Percentiles rank a stretch among this genome's conserved stretches.
Conservation (phyloP, 108 stramenopile genomes). For the Nannochloropsis salina region DNA sequence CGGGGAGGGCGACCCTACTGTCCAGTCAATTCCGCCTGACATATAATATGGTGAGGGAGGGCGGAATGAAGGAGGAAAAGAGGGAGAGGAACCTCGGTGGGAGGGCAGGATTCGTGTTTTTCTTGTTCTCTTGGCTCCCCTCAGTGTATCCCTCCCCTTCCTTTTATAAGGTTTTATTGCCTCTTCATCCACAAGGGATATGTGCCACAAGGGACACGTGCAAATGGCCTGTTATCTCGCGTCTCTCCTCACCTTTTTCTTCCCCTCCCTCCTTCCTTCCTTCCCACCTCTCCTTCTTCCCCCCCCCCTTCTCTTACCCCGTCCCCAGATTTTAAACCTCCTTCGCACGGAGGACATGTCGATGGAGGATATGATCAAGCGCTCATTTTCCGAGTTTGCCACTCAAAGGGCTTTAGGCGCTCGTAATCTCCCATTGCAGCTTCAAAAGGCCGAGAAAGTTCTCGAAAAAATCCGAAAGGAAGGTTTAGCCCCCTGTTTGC, state of each 20-base stretch:
- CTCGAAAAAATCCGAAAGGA: slow-evolving; percentile 62
- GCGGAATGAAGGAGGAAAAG: not conserved
- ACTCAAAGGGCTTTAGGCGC: slow-evolving; percentile 83
- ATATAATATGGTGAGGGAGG: slow-evolving; percentile 72
- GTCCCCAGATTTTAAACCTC: slow-evolving; percentile 68
- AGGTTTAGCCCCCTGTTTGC: slow-evolving; percentile 58
- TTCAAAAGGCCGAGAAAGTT: slow-evolving; percentile 61
- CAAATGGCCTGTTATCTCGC: too few species aligned
- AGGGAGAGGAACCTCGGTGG: not conserved
- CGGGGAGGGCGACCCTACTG: slow-evolving; percentile 76
- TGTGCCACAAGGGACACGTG: too few species aligned
- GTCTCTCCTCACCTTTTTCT: not conserved
- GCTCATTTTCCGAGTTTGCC: slow-evolving; percentile 79
- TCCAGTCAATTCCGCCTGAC: slow-evolving; percentile 85
- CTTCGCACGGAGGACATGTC: slow-evolving; percentile 85
- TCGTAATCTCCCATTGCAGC: slow-evolving; percentile 76
- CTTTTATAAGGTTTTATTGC: too few species aligned
- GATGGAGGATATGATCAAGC: slow-evolving; percentile 93
- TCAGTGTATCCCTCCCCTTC: too few species aligned
- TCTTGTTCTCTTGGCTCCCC: too few species aligned
- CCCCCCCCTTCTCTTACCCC: not conserved
- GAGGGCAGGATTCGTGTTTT: not conserved
- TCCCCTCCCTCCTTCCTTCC: not conserved
- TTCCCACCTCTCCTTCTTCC: not conserved
- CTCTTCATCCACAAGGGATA: too few species aligned